phyloP scores from a whole-genome alignment of 805 yeast species.

The Debaryomyces prosopidis region DNA sequence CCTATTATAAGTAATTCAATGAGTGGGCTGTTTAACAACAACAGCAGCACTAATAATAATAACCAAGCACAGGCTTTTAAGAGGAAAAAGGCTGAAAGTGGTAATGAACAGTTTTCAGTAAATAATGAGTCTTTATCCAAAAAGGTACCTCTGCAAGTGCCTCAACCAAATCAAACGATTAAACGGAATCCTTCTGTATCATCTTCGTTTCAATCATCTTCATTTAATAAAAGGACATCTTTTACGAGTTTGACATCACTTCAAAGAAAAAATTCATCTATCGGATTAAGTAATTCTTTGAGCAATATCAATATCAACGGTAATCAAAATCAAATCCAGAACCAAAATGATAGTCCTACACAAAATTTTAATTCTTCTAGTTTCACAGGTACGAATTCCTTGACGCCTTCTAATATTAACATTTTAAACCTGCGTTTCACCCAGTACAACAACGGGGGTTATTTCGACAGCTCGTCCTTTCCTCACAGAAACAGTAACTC shows the following conservation, averaged over 20 bases:
- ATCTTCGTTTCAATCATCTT: slow-evolving; percentile 16
- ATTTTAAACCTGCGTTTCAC: slow-evolving; percentile 20
- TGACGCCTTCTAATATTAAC: slow-evolving; percentile 25
- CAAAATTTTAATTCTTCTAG: background rate
- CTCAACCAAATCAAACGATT: slow-evolving; percentile 11
- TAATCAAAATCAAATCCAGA: background rate
- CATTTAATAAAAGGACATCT: slow-evolving; percentile 17
- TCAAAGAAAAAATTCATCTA: slow-evolving; percentile 11
- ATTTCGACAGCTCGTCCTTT: slow-evolving; percentile 6
- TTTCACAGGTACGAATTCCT: slow-evolving; percentile 12
- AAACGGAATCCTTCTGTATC: slow-evolving; percentile 12
- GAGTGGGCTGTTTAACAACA: background rate
- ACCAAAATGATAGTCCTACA: background rate
- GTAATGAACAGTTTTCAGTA: slow-evolving; percentile 12
- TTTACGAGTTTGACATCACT: slow-evolving; percentile 11
- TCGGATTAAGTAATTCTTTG: slow-evolving; percentile 6
- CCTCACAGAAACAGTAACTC: background rate
- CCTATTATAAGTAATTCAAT: slow-evolving; percentile 12
- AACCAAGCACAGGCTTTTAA: slow-evolving; percentile 33
- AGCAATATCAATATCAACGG: background rate
- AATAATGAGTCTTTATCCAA: slow-evolving; percentile 20
- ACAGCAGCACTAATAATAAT: background rate
- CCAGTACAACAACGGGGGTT: slow-evolving; percentile 1
- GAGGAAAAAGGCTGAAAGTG: slow-evolving; percentile 41
- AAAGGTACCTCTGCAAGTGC: slow-evolving; percentile 16